Conservation (phyloP, 1,139 yeast genomes). For the Saccharomyces uvarum region DNA sequence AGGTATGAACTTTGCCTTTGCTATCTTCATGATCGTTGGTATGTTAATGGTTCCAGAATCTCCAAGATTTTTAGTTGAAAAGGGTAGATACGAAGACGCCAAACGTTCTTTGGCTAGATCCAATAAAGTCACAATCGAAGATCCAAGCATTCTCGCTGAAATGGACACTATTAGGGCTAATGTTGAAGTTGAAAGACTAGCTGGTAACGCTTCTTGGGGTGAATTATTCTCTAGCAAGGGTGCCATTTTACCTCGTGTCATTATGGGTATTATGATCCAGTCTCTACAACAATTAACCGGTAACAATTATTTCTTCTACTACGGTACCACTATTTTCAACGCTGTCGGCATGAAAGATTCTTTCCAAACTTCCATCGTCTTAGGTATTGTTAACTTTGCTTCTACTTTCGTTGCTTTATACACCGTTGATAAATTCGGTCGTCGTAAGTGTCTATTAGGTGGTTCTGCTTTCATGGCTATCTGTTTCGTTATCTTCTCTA, state of each 20-base stretch:
- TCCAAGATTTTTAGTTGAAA: conserved; percentile 57
- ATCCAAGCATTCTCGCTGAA: conserved; percentile 44
- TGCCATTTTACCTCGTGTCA: conserved; percentile 48
- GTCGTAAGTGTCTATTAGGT: conserved; percentile 51
- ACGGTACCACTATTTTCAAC: conserved; percentile 63
- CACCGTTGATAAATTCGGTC: conserved; percentile 57
- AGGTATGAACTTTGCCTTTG: conserved; percentile 41
- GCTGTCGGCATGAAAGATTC: conserved; percentile 66
- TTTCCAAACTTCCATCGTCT: conserved; percentile 60
- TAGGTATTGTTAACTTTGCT: conserved; percentile 67
- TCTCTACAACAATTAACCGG: conserved; percentile 68
- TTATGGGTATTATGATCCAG: conserved; percentile 56
- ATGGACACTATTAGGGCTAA: conserved; percentile 54
- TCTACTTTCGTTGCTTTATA: conserved; percentile 61
- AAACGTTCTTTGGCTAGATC: conserved; percentile 39
- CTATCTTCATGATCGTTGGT: conserved; percentile 38
- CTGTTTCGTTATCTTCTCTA: conserved; percentile 54
- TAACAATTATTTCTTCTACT: conserved; percentile 69
- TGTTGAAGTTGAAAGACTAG: conserved; percentile 40
- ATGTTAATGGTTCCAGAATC: conserved; percentile 67
- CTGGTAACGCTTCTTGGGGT: conserved; percentile 32
- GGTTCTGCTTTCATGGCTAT: conserved; percentile 57
- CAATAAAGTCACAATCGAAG: conserved; percentile 38
- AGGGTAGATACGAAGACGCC: conserved; percentile 48
- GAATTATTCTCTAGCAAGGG: conserved; percentile 30